phyloP scores from a whole-genome alignment of 768 basidiomycete species.

The Tylopilus intermedius region DNA sequence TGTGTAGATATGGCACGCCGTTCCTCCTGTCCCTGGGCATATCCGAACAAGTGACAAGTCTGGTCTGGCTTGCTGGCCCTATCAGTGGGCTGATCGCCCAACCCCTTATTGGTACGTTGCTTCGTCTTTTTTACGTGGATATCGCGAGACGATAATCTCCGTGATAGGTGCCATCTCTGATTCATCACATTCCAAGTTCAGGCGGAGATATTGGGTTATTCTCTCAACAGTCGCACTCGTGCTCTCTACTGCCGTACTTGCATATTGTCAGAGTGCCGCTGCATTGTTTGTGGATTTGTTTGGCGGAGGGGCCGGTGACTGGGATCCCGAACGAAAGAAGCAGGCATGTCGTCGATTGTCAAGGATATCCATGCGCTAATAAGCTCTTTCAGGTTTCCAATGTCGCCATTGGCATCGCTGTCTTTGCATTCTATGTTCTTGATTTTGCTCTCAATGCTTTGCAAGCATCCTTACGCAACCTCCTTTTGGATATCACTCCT shows the following conservation, averaged over 20 bases:
- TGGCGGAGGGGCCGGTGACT: constrained; percentile 73
- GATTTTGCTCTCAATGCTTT: constrained; percentile 98
- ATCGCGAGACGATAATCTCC: constrained; percentile 4
- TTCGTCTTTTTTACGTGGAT: not conserved
- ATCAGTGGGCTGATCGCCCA: constrained; percentile 94
- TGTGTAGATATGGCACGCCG: constrained; percentile 85
- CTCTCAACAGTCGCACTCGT: constrained; percentile 80
- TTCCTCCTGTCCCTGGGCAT: constrained; percentile 79
- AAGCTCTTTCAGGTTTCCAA: constrained; percentile 48
- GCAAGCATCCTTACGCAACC: constrained; percentile 87
- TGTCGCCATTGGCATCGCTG: constrained; percentile 78
- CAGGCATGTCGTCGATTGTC: constrained; percentile 40
- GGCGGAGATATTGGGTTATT: constrained; percentile 90
- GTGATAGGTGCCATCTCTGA: constrained; percentile 87
- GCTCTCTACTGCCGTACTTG: constrained; percentile 71
- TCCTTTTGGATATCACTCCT: constrained; percentile 89
- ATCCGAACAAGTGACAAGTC: constrained; percentile 83
- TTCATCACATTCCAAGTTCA: constrained; percentile 83
- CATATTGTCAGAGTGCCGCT: constrained; percentile 76
- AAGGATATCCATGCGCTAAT: not conserved
- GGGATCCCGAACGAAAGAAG: constrained; percentile 71
- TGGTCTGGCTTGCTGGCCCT: constrained; percentile 95
- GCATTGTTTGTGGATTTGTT: constrained; percentile 71
- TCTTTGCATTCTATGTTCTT: constrained; percentile 86
- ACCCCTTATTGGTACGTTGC: constrained; percentile 82